Evolutionary conservation across 176 grass and related monocot genomes (phyloP), one percentile per base, ranked within the genome.

Genomic region (Bolboschoenus planiculmis): DNA sequence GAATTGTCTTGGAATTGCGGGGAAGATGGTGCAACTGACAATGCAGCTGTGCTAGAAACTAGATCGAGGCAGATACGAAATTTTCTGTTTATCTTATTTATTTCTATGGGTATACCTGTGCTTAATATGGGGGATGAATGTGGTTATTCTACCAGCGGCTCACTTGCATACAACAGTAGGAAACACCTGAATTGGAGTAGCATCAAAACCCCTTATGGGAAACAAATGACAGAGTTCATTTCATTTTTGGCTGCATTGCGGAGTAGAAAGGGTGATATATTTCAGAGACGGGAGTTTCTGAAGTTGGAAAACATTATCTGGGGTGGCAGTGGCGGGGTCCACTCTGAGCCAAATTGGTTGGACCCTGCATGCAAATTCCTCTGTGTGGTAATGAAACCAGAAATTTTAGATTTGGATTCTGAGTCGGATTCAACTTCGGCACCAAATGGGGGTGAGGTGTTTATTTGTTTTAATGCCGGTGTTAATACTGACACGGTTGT

Each of bases 1-100:
- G 92, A 98, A 87, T 86, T 88, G 13, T 94, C 90, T 79, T 98
- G 96, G 96, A 98, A 98, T 78, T 98, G 92, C 34, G 96, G 96
- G 67, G 87, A 88, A 84, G 95, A 95, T 91, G 95, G 92, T 21
- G 79, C 84, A 23, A 90, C 95, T 0, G 87, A 90, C 58, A 79
- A 88, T 67, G 85, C 50, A 75, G 44, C 65, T 85, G 86, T 98
- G 29, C 95, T 98, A 86, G 87, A 90, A 80, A 91, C 13, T 3
- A 90, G 95, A 56, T 78, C 93, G 86, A 95, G 88, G 78, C 92
- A 98, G 78, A 93, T 95, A 87, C 80, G 90, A 57, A 98, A 93
- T 84, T 91, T 91, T 73, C 84, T 95, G 46, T 95, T 95, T 81
- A 84, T 98, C 53, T 73, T 95, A 46, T 95, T 95, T 80, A 67